These are phyloP conservation scores for Macrophomina pseudophaseolina DNA, from an alignment of 2,329 filamentous ascomycete species.

Conservation along the genomic window DNA sequence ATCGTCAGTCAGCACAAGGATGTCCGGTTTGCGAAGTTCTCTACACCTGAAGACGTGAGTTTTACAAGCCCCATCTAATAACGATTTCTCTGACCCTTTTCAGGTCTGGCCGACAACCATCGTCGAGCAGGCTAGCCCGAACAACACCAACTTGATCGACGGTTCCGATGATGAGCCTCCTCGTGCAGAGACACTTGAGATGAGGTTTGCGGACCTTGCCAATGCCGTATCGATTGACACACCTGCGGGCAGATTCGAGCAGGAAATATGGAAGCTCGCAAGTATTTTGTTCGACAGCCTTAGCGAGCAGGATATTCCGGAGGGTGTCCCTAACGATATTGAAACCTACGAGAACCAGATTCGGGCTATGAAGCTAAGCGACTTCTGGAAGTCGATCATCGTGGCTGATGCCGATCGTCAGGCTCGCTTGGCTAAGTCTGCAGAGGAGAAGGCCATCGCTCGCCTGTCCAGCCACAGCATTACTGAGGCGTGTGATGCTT, in stretches of 20 bases:
- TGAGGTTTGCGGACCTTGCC: conserved; percentile 58
- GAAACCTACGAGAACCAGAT: conserved; percentile 47
- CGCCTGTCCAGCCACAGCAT: conserved; percentile 79
- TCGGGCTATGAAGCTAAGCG: conserved; percentile 67
- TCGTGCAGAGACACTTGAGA: conserved; percentile 20
- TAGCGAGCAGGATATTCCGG: conserved; percentile 57
- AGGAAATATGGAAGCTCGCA: conserved; percentile 81
- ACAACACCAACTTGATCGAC: conserved; percentile 16
- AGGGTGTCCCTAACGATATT: conserved; percentile 44
- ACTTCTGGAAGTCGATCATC: conserved; percentile 63
- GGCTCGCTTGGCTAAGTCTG: conserved; percentile 63
- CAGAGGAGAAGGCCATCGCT: conserved; percentile 83
- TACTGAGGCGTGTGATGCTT: conserved; percentile 78
- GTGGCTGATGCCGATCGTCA: conserved; percentile 46
- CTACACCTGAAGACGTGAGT: conserved; percentile 52
- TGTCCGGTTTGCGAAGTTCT: conserved; percentile 68
- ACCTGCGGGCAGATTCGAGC: conserved; percentile 62
- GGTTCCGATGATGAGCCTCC: conserved; percentile 19
- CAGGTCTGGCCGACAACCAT: conserved; percentile 25
- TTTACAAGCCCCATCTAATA: not conserved
- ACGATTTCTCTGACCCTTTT: conserved; percentile 19
- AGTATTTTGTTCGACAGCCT: conserved; percentile 72
- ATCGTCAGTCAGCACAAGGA: conserved; percentile 69
- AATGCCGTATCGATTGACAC: conserved; percentile 51
- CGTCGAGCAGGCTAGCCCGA: not conserved